phyloP scores from a whole-genome alignment of 2,329 filamentous ascomycete species.

The Alternaria arbusti region DNA sequence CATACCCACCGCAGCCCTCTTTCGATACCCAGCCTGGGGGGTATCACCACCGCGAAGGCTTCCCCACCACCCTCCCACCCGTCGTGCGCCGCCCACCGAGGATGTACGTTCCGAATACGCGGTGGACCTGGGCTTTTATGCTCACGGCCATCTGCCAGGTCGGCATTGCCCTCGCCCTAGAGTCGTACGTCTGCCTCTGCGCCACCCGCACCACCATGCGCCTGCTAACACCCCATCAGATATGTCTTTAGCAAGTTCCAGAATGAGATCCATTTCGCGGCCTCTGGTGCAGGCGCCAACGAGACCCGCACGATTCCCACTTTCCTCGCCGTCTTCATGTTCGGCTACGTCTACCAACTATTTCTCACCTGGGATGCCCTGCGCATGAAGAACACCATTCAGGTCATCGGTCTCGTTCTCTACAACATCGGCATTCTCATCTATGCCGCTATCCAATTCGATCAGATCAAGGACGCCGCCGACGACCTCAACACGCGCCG shows the following conservation, averaged over 20 bases:
- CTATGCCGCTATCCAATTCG: constrained; percentile 90
- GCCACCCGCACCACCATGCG: not conserved
- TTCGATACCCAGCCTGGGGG: constrained; percentile 60
- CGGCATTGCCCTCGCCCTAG: constrained; percentile 78
- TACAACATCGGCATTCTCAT: constrained; percentile 92
- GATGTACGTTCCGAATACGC: constrained; percentile 80
- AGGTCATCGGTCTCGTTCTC: constrained; percentile 91
- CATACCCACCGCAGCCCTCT: constrained; percentile 49
- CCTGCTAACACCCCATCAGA: constrained; percentile 53
- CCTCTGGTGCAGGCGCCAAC: constrained; percentile 45
- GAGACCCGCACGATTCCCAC: constrained; percentile 79
- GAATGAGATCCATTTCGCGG: constrained; percentile 56
- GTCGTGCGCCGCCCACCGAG: constrained; percentile 42
- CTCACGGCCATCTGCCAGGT: constrained; percentile 76
- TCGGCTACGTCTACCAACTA: constrained; percentile 92
- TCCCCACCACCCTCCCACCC: constrained; percentile 51
- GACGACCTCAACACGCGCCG: constrained; percentile 54
- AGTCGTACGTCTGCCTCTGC: constrained; percentile 70
- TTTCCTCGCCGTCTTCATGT: constrained; percentile 95
- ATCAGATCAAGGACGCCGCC: constrained; percentile 84
- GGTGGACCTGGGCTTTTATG: constrained; percentile 90
- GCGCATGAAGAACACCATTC: constrained; percentile 95
- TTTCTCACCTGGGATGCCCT: constrained; percentile 92
- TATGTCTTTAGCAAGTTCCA: constrained; percentile 93
- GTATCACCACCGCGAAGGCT: constrained; percentile 50